Evolutionary conservation across 192 early-diverging fungal species (phyloP).

Genomic region (Rhizoclosmatium globosum): DNA sequence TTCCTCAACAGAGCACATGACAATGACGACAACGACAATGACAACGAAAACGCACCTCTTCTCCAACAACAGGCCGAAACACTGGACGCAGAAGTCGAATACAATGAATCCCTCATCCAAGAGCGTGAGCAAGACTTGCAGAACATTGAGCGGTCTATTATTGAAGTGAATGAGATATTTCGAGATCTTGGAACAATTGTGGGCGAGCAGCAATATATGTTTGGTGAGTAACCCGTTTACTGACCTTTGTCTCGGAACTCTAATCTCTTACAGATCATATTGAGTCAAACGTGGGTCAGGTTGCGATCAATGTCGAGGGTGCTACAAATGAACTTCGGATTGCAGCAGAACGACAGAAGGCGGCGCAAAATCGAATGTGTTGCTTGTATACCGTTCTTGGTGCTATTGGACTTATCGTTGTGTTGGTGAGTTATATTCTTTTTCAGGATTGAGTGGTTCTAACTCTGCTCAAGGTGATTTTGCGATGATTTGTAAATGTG

Average conservation of each 20-base stretch:
- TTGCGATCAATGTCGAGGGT: slow-evolving; percentile 78
- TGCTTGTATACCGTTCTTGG: slow-evolving; percentile 82
- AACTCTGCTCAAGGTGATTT: neutral
- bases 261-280: slow-evolving; percentile 79
- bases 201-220: slow-evolving; percentile 93
- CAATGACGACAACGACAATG: slow-evolving; percentile 47
- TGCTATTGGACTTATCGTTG: slow-evolving; percentile 73
- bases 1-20: neutral
- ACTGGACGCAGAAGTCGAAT: slow-evolving; percentile 92
- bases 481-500: neutral
- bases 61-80: slow-evolving; percentile 45
- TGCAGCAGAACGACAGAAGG: slow-evolving; percentile 83
- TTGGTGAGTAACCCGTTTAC: slow-evolving; percentile 65
- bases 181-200: slow-evolving; percentile 94
- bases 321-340: slow-evolving; percentile 81
- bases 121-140: slow-evolving; percentile 94
- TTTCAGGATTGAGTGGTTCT: neutral
- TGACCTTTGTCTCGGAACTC: slow-evolving; percentile 6
- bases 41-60: slow-evolving; percentile 65
- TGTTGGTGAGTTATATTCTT: slow-evolving; percentile 40
- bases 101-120: slow-evolving; percentile 91
- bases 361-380: slow-evolving; percentile 82
- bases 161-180: slow-evolving; percentile 97
- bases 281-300: slow-evolving; percentile 89
- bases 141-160: slow-evolving; percentile 92